These are phyloP conservation scores for Akanthomyces dipterigenus DNA, from an alignment of 2,329 filamentous ascomycete species.

Conservation along the genomic window DNA sequence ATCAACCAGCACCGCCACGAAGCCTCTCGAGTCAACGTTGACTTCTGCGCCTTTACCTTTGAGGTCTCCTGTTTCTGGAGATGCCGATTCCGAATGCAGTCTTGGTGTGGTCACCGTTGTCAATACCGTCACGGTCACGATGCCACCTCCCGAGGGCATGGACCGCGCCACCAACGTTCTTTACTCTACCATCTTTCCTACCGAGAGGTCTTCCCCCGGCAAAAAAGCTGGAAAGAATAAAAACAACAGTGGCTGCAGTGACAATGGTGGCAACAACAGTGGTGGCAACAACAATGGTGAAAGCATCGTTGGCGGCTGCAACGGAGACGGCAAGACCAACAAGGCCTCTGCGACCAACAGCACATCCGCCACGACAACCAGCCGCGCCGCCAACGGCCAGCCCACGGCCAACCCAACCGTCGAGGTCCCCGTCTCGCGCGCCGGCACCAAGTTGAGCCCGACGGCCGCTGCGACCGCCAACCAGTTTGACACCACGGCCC, in stretches of 20 bases:
- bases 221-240: background rate
- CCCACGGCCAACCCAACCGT: conserved; percentile 33
- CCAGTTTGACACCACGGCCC: conserved; percentile 39
- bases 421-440: conserved; percentile 42
- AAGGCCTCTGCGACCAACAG: background rate
- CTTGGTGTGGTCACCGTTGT: background rate
- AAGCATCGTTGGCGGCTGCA: background rate
- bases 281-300: background rate
- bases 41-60: background rate
- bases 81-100: background rate
- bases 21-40: background rate
- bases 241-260: background rate
- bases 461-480: conserved; percentile 44
- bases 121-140: conserved; percentile 9
- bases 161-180: background rate
- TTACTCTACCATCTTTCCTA: background rate
- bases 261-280: background rate
- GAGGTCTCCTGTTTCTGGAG: background rate
- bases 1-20: background rate
- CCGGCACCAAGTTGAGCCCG: conserved; percentile 42
- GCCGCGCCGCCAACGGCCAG: conserved; percentile 2
- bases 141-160: background rate
- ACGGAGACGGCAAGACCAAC: background rate
- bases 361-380: background rate
- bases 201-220: background rate